phyloP scores from a whole-genome alignment of 1,284 basidiomycete species.

The Ganoderma lingzhi region DNA sequence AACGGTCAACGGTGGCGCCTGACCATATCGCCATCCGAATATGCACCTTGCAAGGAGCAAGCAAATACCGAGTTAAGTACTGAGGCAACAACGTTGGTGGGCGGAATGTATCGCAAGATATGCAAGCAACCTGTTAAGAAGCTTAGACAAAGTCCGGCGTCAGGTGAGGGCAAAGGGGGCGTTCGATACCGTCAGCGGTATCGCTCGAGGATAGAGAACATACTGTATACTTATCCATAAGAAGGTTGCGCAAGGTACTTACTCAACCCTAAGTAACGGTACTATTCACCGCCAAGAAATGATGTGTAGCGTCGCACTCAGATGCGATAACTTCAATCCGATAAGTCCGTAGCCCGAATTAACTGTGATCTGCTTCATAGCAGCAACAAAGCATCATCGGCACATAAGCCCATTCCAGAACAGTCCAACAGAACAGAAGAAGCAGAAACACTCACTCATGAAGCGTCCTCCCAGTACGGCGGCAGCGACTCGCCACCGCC shows the following conservation, averaged over 20 bases:
- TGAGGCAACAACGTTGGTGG: neutral
- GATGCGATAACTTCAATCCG: neutral
- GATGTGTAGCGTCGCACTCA: neutral
- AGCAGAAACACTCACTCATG: conserved; percentile 1
- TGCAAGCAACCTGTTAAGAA: neutral
- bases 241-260: neutral
- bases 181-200: neutral
- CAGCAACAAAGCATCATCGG: neutral
- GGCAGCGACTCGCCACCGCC: conserved; percentile 4
- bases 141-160: neutral
- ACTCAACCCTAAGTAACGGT: neutral
- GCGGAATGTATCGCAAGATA: too few relatives aligned
- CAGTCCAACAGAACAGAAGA: neutral
- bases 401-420: neutral
- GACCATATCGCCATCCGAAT: neutral
- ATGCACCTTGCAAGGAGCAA: neutral
- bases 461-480: neutral
- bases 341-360: neutral
- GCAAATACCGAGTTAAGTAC: neutral
- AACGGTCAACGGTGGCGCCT: neutral
- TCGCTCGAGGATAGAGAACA: neutral
- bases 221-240: neutral
- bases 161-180: neutral
- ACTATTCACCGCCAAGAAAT: neutral
- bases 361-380: neutral